Conservation (phyloP, 441 rosid genomes). For the Croton laevigatus region DNA sequence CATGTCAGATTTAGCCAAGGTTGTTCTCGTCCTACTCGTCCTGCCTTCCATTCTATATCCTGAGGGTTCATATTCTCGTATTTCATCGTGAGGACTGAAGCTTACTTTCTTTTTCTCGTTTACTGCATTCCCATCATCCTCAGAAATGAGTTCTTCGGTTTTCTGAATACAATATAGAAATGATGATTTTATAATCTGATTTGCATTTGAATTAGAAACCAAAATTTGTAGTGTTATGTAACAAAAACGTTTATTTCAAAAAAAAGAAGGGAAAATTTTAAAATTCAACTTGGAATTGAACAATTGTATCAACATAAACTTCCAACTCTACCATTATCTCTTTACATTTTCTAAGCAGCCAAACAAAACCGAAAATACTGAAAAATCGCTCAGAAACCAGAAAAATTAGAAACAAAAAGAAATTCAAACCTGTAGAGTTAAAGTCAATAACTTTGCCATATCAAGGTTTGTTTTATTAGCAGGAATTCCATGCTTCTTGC, state of each 20-base stretch:
- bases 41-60: constrained; percentile 2
- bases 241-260: no score
- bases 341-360: constrained; percentile 11
- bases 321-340: neutral
- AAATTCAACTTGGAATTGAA: no score
- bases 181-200: neutral
- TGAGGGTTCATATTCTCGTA: constrained; percentile 35
- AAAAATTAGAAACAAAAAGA: neutral
- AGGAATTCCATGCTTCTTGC: constrained; percentile 60
- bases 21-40: constrained; percentile 17
- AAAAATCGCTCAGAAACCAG: neutral
- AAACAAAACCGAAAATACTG: neutral
- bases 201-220: no score
- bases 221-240: no score
- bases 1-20: neutral
- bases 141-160: constrained; percentile 12
- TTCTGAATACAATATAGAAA: constrained; percentile 19
- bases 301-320: neutral
- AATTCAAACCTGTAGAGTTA: constrained; percentile 35
- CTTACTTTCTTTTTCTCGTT: constrained; percentile 47
- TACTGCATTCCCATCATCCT: constrained; percentile 10
- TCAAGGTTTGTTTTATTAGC: constrained; percentile 51
- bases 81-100: constrained; percentile 55
- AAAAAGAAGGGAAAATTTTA: no score
- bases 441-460: constrained; percentile 48